Evolutionary conservation across 257 asterid genomes (phyloP), one percentile per base, ranked within the genome.

Genomic region (Nicotiana noctiflora): DNA sequence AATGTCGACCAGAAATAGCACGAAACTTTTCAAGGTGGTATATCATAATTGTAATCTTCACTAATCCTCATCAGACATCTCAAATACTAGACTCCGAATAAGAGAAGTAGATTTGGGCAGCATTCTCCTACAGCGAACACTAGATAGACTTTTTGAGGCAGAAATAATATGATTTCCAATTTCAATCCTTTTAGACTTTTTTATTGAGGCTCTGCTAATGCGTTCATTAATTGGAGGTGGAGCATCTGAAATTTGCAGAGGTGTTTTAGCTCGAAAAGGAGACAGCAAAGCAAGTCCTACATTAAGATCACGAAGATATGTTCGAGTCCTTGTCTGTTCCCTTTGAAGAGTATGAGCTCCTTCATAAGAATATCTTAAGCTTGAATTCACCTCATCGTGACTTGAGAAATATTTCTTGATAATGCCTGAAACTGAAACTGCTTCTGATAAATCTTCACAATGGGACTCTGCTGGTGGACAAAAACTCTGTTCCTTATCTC

Each of bases 331-430:
- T 25, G 55, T 18, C 46, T 34, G 76, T 75, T 83, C 84, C 63
- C 74, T 63, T 32, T 66, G 76, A 52, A 9, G 46, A 29, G 55
- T 31, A 13, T 18, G 21, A 3, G 60, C 82, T 55, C 77, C 51
- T 70, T 74, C 59, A 21, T 21, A 27, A 8, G 85, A 74, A 23
- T 44, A 67, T 13, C 61, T 56, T 72, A 86, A 72, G 67, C 79
- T 44, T 9, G 95, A 91, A 57, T 82, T 85, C 84, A 88, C 93
- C 82, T 91, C 94, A 74, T 90, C 80, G 51, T 74, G 65, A 82
- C 79, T 85, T 40, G 93, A 82, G 66, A 93, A 91, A 82, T 93
- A 93, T 72, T 91, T 91, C 53, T 55, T 77, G 83, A 93, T 91
- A 68, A 91, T 88, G 40, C 92, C 90, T 7, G 93, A 91, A 82